phyloP scores from a whole-genome alignment of 2,329 filamentous ascomycete genomes.

The Neofusicoccum laricinum region DNA sequence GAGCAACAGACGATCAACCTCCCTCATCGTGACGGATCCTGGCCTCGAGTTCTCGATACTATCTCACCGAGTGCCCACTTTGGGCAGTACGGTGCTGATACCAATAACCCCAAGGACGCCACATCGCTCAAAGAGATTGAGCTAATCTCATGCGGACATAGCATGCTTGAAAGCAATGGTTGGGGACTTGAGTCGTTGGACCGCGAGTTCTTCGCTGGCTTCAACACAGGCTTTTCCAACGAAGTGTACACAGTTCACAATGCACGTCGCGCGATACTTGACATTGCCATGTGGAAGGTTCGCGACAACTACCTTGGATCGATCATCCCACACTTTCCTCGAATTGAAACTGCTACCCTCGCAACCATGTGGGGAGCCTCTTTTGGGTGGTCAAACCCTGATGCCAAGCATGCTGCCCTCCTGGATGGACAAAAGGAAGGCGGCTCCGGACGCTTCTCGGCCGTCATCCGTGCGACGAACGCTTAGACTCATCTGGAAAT shows the following conservation, averaged over 20 bases:
- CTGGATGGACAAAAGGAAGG: slow-evolving; percentile 41
- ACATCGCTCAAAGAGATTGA: slow-evolving; percentile 44
- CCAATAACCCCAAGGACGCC: slow-evolving; percentile 27
- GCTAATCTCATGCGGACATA: slow-evolving; percentile 62
- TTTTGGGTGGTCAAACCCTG: slow-evolving; percentile 30
- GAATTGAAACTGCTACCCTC: slow-evolving; percentile 29
- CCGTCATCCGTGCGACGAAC: slow-evolving; percentile 14
- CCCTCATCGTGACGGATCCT: slow-evolving; percentile 44
- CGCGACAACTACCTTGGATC: slow-evolving; percentile 37
- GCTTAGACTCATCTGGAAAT: background rate
- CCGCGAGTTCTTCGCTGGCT: slow-evolving; percentile 14
- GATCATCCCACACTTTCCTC: slow-evolving; percentile 38
- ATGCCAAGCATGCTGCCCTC: slow-evolving; percentile 35
- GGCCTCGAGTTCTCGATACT: slow-evolving; percentile 49
- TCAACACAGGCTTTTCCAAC: slow-evolving; percentile 25
- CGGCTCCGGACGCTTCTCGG: slow-evolving; percentile 42
- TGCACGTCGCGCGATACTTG: slow-evolving; percentile 28
- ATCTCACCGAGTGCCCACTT: slow-evolving; percentile 50
- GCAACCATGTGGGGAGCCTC: slow-evolving; percentile 32
- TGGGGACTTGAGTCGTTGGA: slow-evolving; percentile 35
- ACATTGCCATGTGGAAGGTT: slow-evolving; percentile 35
- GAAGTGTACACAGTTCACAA: slow-evolving; percentile 8
- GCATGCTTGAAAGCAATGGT: slow-evolving; percentile 22
- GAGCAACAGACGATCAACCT: slow-evolving; percentile 15
- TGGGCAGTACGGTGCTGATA: slow-evolving; percentile 37